phyloP scores from a whole-genome alignment of 2,329 filamentous ascomycete species.

The Aspergillus puulaauensis region DNA sequence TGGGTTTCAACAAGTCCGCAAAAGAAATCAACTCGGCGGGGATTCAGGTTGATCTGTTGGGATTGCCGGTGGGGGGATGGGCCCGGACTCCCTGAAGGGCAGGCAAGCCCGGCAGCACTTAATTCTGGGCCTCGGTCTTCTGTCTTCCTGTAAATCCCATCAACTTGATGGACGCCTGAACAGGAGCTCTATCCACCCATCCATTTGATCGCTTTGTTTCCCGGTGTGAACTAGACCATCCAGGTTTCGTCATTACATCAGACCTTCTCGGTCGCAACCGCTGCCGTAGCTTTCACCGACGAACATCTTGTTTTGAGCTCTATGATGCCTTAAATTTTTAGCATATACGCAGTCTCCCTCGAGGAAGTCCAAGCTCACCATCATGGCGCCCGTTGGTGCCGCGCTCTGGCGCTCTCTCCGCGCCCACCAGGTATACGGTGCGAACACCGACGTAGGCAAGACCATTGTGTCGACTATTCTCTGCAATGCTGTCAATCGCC shows the following conservation, averaged over 20 bases:
- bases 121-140: neutral
- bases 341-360: neutral
- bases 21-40: neutral
- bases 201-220: neutral
- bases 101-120: neutral
- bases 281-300: neutral
- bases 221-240: neutral
- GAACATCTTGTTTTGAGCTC: neutral
- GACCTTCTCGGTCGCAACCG: neutral
- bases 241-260: neutral
- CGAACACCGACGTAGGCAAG: slow-evolving; percentile 83
- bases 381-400: slow-evolving; percentile 54
- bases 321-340: neutral
- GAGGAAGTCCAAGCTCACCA: neutral
- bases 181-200: neutral
- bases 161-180: neutral
- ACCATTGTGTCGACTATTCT: slow-evolving; percentile 75
- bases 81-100: neutral
- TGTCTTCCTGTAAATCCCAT: neutral
- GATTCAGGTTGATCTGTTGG: neutral
- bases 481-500: slow-evolving; percentile 59
- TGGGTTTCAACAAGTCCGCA: neutral
- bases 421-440: slow-evolving; percentile 74
- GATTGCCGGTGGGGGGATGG: neutral
- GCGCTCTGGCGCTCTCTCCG: slow-evolving; percentile 68